phyloP scores from a whole-genome alignment of 768 basidiomycete species.

The Pleurotus pulmonarius region DNA sequence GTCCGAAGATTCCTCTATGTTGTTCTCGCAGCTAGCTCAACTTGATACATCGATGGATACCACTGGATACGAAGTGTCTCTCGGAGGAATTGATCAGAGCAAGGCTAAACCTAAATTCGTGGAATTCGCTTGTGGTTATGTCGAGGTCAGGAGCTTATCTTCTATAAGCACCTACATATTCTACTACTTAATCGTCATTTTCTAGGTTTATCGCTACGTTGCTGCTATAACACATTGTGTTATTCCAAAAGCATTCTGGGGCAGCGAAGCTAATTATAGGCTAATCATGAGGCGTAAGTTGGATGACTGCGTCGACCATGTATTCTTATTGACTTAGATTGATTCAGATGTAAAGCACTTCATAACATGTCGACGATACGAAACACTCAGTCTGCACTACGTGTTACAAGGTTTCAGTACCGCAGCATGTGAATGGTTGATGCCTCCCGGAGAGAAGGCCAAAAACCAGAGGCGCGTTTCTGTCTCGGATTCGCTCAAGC shows the following conservation, averaged over 20 bases:
- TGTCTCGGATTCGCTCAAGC: conserved; percentile 68
- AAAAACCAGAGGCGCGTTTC: conserved; percentile 44
- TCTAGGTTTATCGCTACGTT: conserved; percentile 72
- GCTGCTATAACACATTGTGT: conserved; percentile 59
- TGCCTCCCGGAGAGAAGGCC: conserved; percentile 35
- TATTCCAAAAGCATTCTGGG: conserved; percentile 80
- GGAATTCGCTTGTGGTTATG: conserved; percentile 66
- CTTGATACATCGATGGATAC: conserved; percentile 52
- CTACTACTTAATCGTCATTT: no score
- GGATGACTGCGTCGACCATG: neutral
- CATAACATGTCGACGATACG: conserved; percentile 74
- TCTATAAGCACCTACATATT: neutral
- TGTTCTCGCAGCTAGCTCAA: conserved; percentile 48
- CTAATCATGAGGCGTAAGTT: conserved; percentile 52
- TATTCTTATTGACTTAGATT: neutral
- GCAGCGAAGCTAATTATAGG: conserved; percentile 60
- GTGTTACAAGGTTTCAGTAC: conserved; percentile 74
- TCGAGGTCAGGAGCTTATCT: conserved; percentile 44
- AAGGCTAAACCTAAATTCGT: conserved; percentile 70
- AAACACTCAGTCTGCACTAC: conserved; percentile 72
- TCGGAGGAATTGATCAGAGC: conserved; percentile 46
- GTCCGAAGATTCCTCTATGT: conserved; percentile 59
- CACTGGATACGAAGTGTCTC: conserved; percentile 39
- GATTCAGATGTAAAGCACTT: conserved; percentile 67
- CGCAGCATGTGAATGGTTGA: conserved; percentile 78